A percentile compares a stretch with the other conserved stretches of the same genome.
Conservation (phyloP, 2,329 filamentous ascomycete genomes). For the Cladosporium phlei region DNA sequence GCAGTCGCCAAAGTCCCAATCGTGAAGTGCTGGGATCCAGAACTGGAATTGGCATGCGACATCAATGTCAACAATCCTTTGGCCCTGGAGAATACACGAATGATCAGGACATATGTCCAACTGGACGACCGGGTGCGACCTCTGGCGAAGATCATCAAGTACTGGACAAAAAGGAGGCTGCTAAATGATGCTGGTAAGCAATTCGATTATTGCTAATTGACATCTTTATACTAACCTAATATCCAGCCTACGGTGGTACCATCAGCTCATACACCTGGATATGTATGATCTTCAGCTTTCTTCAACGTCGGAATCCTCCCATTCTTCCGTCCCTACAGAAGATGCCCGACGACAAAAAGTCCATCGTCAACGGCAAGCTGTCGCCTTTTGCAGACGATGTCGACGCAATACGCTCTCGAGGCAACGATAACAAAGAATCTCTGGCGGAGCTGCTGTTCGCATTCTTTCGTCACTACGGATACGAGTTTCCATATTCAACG, state of each 20-base stretch:
- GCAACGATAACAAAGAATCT: conserved; percentile 73
- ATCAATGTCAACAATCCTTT: conserved; percentile 99
- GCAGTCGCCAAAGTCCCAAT: conserved; percentile 95
- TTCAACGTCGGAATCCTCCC: conserved; percentile 80
- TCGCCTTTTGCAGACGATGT: conserved; percentile 86
- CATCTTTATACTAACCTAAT: conserved; percentile 1
- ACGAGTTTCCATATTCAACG: conserved; percentile 87
- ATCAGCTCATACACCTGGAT: conserved; percentile 99
- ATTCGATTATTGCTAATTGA: background rate
- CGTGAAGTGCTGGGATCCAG: conserved; percentile 97
- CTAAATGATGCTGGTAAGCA: conserved; percentile 89
- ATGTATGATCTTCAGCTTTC: conserved; percentile 93
- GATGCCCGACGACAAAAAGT: conserved; percentile 57
- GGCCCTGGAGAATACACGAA: conserved; percentile 90
- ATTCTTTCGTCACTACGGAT: conserved; percentile 91
- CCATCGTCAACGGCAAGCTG: conserved; percentile 59
- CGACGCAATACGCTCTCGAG: conserved; percentile 67
- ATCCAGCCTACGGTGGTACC: conserved; percentile 78
- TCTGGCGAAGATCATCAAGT: conserved; percentile 92
- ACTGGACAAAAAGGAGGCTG: conserved; percentile 90
- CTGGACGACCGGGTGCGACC: conserved; percentile 86
- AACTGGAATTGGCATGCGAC: conserved; percentile 82
- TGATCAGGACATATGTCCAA: conserved; percentile 96
- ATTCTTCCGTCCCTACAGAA: conserved; percentile 83
- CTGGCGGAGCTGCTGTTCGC: conserved; percentile 84